Base-by-base conservation (phyloP, 169 alveolate species). In the Plasmodium sp. region DNA sequence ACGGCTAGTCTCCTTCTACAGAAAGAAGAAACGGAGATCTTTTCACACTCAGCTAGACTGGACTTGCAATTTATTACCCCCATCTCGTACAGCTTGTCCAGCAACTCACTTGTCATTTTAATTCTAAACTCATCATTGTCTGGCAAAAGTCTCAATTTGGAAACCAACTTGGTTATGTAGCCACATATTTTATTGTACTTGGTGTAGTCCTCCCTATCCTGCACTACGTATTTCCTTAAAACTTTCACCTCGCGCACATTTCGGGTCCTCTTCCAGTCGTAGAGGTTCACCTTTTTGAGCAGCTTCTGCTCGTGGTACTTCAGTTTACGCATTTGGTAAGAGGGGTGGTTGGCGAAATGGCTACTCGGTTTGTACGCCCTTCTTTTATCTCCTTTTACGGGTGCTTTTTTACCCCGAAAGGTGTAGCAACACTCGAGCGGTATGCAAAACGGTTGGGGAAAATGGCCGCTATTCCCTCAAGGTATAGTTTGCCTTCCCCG, bases 291-390 rank as follows among this genome's bases (percentile, higher is more conserved):
- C 96, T 98, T 98, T 97, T 98, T 99, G 77, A 99, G 96, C 48
- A 99, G 96, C 95, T 99, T 99, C 95, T 99, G 98, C 98, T 99
- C 99, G 83, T 99, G 99, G 95, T 96, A 98, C 96, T 99, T 99
- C 82, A 99, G 97, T 96, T 98, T 97, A 96, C 99, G 97, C 99
- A 99, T 99, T 92, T 92, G 90, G 22, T 18, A 39, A 27, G 31
- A 7, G 10, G 18, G 36, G 16, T 18, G 14, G 82, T 22, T 22
- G 27, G 27, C 27, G 27, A 16, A 58, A 58, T 58, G 7, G 18
- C 31, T 58, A 22, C 27, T 22, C 27, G n/a, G n/a, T 56, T 56
- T 56, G n/a, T 56, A 10, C 5, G 6, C 27, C 27, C 27, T 56
- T 56, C 5, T 56, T 56, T 56, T 56, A 3, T 56, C 27, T 56